Base-by-base conservation (phyloP, 345 rosid genomes). In the Moringa oleifera region DNA sequence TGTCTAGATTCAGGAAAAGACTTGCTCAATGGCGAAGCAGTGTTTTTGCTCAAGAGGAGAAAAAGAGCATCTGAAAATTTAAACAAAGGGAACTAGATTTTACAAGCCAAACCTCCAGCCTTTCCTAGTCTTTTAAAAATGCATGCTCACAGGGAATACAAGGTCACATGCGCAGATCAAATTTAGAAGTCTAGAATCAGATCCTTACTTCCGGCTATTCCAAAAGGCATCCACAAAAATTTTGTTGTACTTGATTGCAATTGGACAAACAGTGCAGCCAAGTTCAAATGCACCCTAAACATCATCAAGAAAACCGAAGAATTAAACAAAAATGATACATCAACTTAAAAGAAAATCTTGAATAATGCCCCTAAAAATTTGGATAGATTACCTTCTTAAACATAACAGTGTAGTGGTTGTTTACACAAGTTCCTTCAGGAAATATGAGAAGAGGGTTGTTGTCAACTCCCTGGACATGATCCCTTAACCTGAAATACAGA, bases 211-310 rank as follows among this genome's bases (percentile, higher is more conserved):
- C 71, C 91, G 72, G 85, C 96, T 95, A 66, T 95, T 95, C 99
- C 99, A 95, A 77, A 95, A 95, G 36, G 99, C 99, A 69, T 95
- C 99, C 57, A 91, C 99, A 62, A 95, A 95, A 60, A 91, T 89
- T 77, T 89, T 91, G 57, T 95, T 95, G 85, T 95, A 89, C 79
- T 91, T 95, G 77, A 95, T 89, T 65, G 98, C 97, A 22, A 95
- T 53, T 37, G 99, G 99, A 71, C 99, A 95, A 59, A 95, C 94
- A 19, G 98, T 87, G 77, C 91, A 88, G 61, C 78, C 99, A 21
- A 91, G 88, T 79, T 95, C 99, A 70, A 95, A 95, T 37, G 99
- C 95, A 60, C 99, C 99, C 99, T 89, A 65, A 58, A 66, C 49
- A 75, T 66, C 63, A 65, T 25, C 73, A 80, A 59, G 64, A 20